These are phyloP conservation scores for Talaromyces rugulosus DNA, from an alignment of 2,329 filamentous ascomycete genomes.

Conservation along the genomic window DNA sequence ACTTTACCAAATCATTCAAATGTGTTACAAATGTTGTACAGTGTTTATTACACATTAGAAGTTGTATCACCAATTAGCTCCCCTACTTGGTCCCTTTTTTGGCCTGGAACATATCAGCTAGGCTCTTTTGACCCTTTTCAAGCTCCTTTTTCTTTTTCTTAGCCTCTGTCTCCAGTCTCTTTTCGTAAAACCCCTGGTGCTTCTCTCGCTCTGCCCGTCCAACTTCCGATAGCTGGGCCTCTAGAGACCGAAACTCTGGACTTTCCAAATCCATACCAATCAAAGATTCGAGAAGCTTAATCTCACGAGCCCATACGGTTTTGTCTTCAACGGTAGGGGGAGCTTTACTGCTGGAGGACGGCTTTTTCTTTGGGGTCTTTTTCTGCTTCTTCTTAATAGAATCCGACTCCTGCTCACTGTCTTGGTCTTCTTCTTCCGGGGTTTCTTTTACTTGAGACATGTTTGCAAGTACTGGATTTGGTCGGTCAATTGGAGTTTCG, in stretches of 20 bases:
- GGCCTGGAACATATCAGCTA: slow-evolving; percentile 29
- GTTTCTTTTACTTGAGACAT: slow-evolving; percentile 11
- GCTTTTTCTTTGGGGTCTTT: slow-evolving; percentile 21
- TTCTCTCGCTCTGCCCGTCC: slow-evolving; percentile 70
- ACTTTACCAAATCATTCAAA: neutral
- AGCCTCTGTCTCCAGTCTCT: slow-evolving; percentile 60
- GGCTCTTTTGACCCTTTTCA: slow-evolving; percentile 34
- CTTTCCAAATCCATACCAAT: slow-evolving; percentile 76
- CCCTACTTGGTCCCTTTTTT: slow-evolving; percentile 13
- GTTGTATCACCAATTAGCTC: neutral
- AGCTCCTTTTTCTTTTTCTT: slow-evolving; percentile 48
- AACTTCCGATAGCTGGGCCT: slow-evolving; percentile 60
- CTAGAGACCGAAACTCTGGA: slow-evolving; percentile 66
- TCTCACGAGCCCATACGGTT: slow-evolving; percentile 84
- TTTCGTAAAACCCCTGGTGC: slow-evolving; percentile 73
- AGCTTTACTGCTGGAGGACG: slow-evolving; percentile 18
- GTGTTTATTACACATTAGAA: neutral
- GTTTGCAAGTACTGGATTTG: slow-evolving; percentile 40
- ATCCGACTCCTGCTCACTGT: slow-evolving; percentile 18
- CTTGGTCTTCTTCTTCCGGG: slow-evolving; percentile 17
- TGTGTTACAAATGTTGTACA: neutral
- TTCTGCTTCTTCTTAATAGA: slow-evolving; percentile 5
- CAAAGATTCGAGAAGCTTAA: slow-evolving; percentile 85
- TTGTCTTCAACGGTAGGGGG: slow-evolving; percentile 63
- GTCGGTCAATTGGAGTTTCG: slow-evolving; percentile 86